Base-by-base conservation (phyloP, 441 rosid genomes). In the Populus hybrid region DNA sequence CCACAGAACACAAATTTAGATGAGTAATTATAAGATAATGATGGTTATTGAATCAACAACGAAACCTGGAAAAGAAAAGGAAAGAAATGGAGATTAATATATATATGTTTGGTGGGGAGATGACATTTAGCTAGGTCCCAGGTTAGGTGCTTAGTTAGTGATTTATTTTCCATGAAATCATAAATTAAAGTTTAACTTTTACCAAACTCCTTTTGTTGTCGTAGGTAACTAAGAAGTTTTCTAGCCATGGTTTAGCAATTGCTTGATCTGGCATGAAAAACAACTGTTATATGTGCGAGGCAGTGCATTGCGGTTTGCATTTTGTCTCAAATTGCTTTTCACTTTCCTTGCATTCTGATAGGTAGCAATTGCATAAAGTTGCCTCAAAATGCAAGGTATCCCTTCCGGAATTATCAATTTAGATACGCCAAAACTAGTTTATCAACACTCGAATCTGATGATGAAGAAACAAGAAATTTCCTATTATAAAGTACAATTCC, bases 21-120 rank as follows among this genome's bases (percentile, higher is more conserved):
- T 50, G 31, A 29, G 31, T 59, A 56, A 68, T 76, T 35, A 50
- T 40, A 68, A 53, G 68, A 76, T 24, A 29, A 76, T 11, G 68
- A 68, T 69, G 36, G 11, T 1, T 7, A 9, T 11, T 2, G 31
- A 29, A 29, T 29, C 31, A 29, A 29, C 31, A 29, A 29, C 31
- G 31, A 29, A 29, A 29, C 31, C 31, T 3, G 31, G 31, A 29
- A 29, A 29, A 29, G 31, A 29, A 29, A 29, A 29, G 31, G 31
- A 29, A 29, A 29, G 31, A 29, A 29, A 29, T 29, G 31, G 31
- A 29, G 31, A 29, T 29, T 29, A 29, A 29, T 29, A 29, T 29
- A 29, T 29, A 29, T 29, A 29, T 29, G 28, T 38, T 73, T 29
- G 40, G 68, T 36, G 7, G 53, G 36, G 23, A 73, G 20, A 36